phyloP scores from a whole-genome alignment of 495 filamentous ascomycete species.

The Neurospora sp. region DNA sequence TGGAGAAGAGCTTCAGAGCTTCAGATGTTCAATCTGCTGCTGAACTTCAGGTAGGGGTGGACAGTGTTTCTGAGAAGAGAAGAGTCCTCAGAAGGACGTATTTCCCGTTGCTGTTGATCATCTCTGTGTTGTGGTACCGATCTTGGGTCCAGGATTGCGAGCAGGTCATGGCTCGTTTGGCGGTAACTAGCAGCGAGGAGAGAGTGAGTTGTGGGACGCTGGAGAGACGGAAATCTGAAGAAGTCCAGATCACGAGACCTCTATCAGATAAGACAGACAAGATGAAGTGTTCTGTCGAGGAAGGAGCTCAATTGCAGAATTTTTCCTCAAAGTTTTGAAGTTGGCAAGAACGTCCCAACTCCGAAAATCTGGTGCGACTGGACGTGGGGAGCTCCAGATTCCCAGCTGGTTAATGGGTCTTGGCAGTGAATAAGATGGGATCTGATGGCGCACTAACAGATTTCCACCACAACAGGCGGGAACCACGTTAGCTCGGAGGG shows the following conservation, averaged over 20 bases:
- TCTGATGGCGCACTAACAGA: background rate
- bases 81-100: background rate
- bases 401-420: background rate
- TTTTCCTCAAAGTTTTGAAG: background rate
- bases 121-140: background rate
- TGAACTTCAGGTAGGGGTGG: background rate
- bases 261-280: background rate
- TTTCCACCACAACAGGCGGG: fast-evolving
- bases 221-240: no score
- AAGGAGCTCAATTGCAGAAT: background rate
- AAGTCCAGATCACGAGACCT: background rate
- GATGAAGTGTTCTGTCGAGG: background rate
- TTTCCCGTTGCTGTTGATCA: background rate
- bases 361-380: background rate
- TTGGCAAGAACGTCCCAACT: background rate
- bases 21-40: background rate
- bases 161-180: background rate
- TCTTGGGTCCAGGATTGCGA: background rate
- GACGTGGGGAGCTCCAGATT: background rate
- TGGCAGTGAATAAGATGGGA: background rate
- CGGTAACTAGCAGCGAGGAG: background rate
- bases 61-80: background rate
- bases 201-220: no score
- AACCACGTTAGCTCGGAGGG: background rate
- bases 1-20: background rate